phyloP scores from a whole-genome alignment of 768 basidiomycete species.

The Rhizopogon vulgaris region DNA sequence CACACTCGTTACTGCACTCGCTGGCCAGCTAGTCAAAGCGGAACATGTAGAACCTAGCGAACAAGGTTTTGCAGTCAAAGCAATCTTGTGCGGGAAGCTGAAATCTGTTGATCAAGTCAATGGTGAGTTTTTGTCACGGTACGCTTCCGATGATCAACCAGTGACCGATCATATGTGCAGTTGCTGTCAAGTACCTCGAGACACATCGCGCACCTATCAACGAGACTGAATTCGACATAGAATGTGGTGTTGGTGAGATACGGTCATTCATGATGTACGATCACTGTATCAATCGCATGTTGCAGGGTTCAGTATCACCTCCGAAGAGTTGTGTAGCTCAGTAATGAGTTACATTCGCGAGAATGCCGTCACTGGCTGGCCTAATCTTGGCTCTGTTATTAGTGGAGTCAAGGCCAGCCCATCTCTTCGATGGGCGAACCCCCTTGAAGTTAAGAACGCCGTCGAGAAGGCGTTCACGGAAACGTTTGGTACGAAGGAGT shows the following conservation, averaged over 20 bases:
- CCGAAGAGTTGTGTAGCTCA: constrained; percentile 51
- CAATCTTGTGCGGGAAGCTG: constrained; percentile 66
- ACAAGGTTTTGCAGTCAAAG: constrained; percentile 56
- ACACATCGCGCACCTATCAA: constrained; percentile 55
- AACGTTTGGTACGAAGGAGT: constrained; percentile 68
- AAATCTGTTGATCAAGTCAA: constrained; percentile 82
- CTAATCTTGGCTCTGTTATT: constrained; percentile 61
- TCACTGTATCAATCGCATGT: neutral
- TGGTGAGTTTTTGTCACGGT: constrained; percentile 43
- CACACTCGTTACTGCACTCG: constrained; percentile 60
- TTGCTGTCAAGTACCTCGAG: constrained; percentile 69
- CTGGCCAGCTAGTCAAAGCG: constrained; percentile 54
- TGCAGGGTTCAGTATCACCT: constrained; percentile 73
- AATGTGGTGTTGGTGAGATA: constrained; percentile 82
- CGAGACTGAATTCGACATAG: constrained; percentile 62
- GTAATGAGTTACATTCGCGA: constrained; percentile 54
- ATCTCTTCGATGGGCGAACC: constrained; percentile 73
- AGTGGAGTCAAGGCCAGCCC: constrained; percentile 56
- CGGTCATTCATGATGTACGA: neutral
- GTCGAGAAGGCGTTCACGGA: constrained; percentile 65
- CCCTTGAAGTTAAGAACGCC: constrained; percentile 78
- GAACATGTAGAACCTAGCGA: constrained; percentile 43
- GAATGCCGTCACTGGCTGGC: constrained; percentile 64
- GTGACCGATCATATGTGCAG: constrained; percentile 7
- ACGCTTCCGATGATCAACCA: neutral